Conservation (phyloP, 106 monocot species). For the Dactylorhiza incarnata region DNA sequence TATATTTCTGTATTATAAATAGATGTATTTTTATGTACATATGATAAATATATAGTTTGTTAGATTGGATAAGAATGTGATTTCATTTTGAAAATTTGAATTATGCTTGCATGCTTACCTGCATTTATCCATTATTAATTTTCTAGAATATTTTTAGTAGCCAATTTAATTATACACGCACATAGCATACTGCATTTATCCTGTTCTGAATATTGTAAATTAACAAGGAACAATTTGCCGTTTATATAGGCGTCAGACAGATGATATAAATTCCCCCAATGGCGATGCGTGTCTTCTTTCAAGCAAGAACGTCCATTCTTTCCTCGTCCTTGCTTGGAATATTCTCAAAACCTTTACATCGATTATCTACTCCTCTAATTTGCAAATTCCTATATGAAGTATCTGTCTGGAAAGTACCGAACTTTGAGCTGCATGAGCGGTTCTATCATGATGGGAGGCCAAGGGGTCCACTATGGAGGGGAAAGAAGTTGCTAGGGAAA, state of each 20-base stretch:
- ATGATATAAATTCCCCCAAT: background rate
- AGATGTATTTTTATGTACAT: too few relatives aligned
- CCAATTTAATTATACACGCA: background rate
- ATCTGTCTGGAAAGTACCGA: background rate
- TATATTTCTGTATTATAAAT: too few relatives aligned
- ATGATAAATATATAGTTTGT: too few relatives aligned
- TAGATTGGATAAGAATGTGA: too few relatives aligned
- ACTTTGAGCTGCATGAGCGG: slow-evolving; percentile 8
- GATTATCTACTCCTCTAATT: too few relatives aligned
- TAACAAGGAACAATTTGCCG: background rate
- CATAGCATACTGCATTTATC: background rate
- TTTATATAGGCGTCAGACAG: background rate
- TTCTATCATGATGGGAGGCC: slow-evolving; percentile 81
- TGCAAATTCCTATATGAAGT: background rate
- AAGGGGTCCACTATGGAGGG: slow-evolving; percentile 88
- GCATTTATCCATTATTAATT: background rate
- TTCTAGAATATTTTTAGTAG: background rate
- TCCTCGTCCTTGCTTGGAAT: background rate
- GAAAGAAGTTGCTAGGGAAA: slow-evolving; percentile 94
- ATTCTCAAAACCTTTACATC: background rate
- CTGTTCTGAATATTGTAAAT: background rate
- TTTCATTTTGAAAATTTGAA: background rate
- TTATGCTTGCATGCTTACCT: background rate
- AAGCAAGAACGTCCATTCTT: background rate
- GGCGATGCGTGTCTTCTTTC: background rate